phyloP scores from a whole-genome alignment of 345 rosid genomes.

The Clausena lansium region DNA sequence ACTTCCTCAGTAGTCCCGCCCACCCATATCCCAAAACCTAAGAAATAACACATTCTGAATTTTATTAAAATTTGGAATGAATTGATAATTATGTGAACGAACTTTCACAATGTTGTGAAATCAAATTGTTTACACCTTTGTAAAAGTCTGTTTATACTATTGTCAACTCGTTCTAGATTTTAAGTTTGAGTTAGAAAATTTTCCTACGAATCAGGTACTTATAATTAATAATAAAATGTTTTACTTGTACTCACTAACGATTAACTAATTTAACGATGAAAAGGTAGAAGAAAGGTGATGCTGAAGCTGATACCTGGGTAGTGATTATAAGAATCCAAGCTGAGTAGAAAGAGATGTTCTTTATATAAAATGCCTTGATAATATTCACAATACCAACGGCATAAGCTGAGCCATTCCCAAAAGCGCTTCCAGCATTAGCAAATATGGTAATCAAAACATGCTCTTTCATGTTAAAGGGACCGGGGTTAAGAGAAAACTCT shows the following conservation, averaged over 20 bases:
- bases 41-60: not conserved
- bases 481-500: constrained; percentile 35
- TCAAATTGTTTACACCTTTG: accelerated
- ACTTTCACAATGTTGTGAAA: no score
- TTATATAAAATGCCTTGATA: constrained; percentile 34
- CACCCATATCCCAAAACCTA: constrained; percentile 38
- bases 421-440: constrained; percentile 36
- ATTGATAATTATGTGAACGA: no score
- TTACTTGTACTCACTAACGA: no score
- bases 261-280: no score
- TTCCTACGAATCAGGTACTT: no score
- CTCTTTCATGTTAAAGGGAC: constrained; percentile 38
- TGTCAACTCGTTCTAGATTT: no score
- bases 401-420: constrained; percentile 34
- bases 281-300: not conserved
- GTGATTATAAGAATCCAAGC: constrained; percentile 41
- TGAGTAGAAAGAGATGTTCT: constrained; percentile 28
- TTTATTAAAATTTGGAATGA: no score
- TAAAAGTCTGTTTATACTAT: no score
- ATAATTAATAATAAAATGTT: no score
- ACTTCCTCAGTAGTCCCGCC: constrained; percentile 37
- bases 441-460: constrained; percentile 38
- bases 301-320: constrained; percentile 29
- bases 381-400: constrained; percentile 37
- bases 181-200: no score